A percentile compares a stretch with the other conserved stretches of the same genome.
These are phyloP conservation scores for Myxozyma sirexii DNA, from an alignment of 805 yeast species.

Conservation along the genomic window DNA sequence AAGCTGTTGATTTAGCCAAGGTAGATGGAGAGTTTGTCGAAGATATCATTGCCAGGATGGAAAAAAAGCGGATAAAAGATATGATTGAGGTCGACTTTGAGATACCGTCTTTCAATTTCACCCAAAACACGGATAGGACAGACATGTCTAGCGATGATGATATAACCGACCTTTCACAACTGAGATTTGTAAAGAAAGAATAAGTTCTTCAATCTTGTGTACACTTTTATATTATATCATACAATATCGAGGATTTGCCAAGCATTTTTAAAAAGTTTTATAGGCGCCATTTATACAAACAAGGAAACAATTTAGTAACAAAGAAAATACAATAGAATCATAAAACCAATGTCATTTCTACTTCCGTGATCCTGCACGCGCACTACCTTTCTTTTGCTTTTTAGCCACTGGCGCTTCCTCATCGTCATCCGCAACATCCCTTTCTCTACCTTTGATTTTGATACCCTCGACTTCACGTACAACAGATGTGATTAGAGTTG, in stretches of 20 bases:
- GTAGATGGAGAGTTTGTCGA: conserved; percentile 13
- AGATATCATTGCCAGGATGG: conserved; percentile 1
- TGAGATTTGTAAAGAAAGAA: not conserved
- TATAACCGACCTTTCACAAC: conserved; percentile 3
- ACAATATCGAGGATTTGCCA: too few relatives aligned
- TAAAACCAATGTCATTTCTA: not conserved
- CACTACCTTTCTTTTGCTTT: conserved; percentile 18
- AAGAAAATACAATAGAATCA: too few relatives aligned
- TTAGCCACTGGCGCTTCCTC: conserved; percentile 19
- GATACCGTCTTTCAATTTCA: conserved; percentile 15
- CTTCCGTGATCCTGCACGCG: conserved; percentile 8
- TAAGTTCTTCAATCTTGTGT: too few relatives aligned
- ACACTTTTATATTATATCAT: too few relatives aligned
- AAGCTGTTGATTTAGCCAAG: too few relatives aligned
- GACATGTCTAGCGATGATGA: conserved; percentile 5
- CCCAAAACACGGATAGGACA: conserved; percentile 12
- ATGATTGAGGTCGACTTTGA: conserved; percentile 14
- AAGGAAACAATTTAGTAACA: too few relatives aligned
- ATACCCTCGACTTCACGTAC: conserved; percentile 65
- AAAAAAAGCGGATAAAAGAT: not conserved
- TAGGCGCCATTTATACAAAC: too few relatives aligned
- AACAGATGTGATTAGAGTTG: conserved; percentile 73
- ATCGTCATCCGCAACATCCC: conserved; percentile 29
- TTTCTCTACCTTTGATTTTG: conserved; percentile 16
- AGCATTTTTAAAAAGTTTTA: too few relatives aligned